A percentile compares a stretch with the other conserved stretches of the same genome.
These are phyloP conservation scores for Hypoxylon rubiginosum DNA, from an alignment of 2,329 filamentous ascomycete genomes.

Conservation along the genomic window DNA sequence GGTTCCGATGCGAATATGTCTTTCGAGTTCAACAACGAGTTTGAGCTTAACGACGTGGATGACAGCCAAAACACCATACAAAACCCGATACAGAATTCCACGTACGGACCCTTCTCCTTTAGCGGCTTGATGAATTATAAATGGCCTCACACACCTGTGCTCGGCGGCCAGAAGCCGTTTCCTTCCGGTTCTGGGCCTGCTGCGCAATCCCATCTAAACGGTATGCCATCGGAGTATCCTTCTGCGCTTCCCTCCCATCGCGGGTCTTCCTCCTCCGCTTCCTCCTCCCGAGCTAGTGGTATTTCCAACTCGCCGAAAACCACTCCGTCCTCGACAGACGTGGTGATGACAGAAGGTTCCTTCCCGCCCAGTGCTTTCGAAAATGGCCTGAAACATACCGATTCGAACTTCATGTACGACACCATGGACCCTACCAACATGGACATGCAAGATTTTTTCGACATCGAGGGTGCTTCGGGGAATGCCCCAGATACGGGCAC, in stretches of 20 bases:
- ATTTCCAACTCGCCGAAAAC: constrained; percentile 48
- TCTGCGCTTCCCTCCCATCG: constrained; percentile 44
- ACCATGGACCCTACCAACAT: constrained; percentile 41
- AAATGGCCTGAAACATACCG: constrained; percentile 33
- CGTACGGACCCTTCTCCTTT: constrained; percentile 38
- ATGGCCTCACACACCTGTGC: constrained; percentile 23
- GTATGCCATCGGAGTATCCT: constrained; percentile 28
- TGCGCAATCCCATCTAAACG: constrained; percentile 27
- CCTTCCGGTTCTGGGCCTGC: constrained; percentile 21
- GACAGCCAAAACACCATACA: constrained; percentile 45
- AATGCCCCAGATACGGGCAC: constrained; percentile 49
- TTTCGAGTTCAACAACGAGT: constrained; percentile 50
- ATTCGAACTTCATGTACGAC: constrained; percentile 44
- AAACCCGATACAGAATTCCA: background rate
- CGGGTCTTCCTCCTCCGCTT: constrained; percentile 50
- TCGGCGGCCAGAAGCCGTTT: constrained; percentile 42
- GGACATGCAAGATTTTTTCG: constrained; percentile 59
- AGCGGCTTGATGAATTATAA: constrained; percentile 43
- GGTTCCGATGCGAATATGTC: constrained; percentile 54
- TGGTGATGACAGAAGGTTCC: constrained; percentile 45
- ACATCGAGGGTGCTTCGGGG: constrained; percentile 70
- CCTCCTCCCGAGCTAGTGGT: constrained; percentile 47
- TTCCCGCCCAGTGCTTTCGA: constrained; percentile 39
- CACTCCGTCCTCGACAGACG: constrained; percentile 48
- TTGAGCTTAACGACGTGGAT: constrained; percentile 55